Percentiles rank a stretch among this genome's conserved stretches.
phyloP scores from a whole-genome alignment of 2,329 filamentous ascomycete species.

The Bipolaris zeicola region DNA sequence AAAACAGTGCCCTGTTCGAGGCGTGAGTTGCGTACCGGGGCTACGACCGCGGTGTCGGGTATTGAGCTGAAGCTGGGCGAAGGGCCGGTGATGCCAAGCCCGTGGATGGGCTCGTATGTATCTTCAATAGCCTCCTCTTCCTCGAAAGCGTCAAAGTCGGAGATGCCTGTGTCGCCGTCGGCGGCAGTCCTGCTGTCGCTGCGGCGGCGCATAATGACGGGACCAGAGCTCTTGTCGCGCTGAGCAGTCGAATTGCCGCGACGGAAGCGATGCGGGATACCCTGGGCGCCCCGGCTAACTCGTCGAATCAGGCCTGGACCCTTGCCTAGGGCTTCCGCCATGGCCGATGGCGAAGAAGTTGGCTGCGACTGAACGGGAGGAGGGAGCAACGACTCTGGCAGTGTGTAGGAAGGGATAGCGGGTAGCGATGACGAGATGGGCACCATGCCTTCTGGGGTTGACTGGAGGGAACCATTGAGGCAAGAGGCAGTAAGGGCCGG shows the following conservation, averaged over 20 bases:
- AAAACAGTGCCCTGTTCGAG: slow-evolving; percentile 80
- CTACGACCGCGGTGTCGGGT: slow-evolving; percentile 55
- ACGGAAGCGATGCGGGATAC: slow-evolving; percentile 70
- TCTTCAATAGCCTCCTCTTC: slow-evolving; percentile 58
- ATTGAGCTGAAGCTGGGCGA: slow-evolving; percentile 43
- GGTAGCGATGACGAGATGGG: slow-evolving; percentile 58
- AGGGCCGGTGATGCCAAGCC: slow-evolving; percentile 49
- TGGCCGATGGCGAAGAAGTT: slow-evolving; percentile 59
- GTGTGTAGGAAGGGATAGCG: slow-evolving; percentile 62
- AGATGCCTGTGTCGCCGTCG: slow-evolving; percentile 54
- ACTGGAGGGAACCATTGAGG: slow-evolving; percentile 67
- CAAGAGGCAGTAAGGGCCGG: slow-evolving; percentile 46
- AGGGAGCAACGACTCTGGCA: slow-evolving; percentile 73
- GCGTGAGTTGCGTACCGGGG: slow-evolving; percentile 75
- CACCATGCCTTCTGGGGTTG: slow-evolving; percentile 68
- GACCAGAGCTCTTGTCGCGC: slow-evolving; percentile 86
- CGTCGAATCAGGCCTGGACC: slow-evolving; percentile 77
- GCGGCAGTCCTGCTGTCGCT: slow-evolving; percentile 84
- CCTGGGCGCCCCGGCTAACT: slow-evolving; percentile 79
- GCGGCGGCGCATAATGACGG: slow-evolving; percentile 81
- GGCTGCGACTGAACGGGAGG: slow-evolving; percentile 42
- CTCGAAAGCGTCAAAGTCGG: slow-evolving; percentile 57
- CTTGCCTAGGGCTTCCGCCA: slow-evolving; percentile 66
- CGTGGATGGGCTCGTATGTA: slow-evolving; percentile 49
- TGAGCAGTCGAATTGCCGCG: slow-evolving; percentile 76